Evolutionary conservation across 176 grass and related monocot genomes (phyloP), one percentile per base, ranked within the genome.

Genomic region (Carex scoparia): DNA sequence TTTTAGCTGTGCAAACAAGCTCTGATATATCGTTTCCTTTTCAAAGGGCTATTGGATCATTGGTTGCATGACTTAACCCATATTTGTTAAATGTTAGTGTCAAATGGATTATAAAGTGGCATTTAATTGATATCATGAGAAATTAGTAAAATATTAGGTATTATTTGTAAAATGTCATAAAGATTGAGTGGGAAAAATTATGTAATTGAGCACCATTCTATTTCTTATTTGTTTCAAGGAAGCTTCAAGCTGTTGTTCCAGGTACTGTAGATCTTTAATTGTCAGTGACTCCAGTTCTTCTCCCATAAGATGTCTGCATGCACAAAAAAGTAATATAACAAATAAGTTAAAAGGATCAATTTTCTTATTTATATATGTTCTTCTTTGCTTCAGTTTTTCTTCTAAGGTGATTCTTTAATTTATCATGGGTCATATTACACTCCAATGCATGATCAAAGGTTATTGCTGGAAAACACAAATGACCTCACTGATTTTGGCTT

Each of bases 191-290:
- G 42, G 12, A 82, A 55, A 4, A 48, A 35, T 12, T 79, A 67
- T 42, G 62, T 55, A 87, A 85, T 19, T 68, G 32, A 42, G 64
- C 89, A 94, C 94, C 90, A 92, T 97, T 92, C 89, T 94, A 89
- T 90, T 91, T 89, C 92, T 90, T 81, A 94, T 97, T 79, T 85
- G 89, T 84, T 88, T 94, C 87, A 97, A 85, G 89, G 92, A 91
- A 87, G 65, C 33, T 44, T 97, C 92, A 44, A 97, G 82, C 61
- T 97, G 94, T 11, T 91, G 90, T 85, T 97, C 94, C 92, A 97
- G 79, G 68, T 94, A 87, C 12, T 94, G 94, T 13, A 97, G 90
- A 86, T 94, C 92, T 87, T 92, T 97, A 32, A 12, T 57, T 12
- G 85, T 88, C 37, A 97, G 62, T 30, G 92, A 59, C 10, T 92